Base-by-base conservation (phyloP, 177 flowering plant genomes). In the Vitis hybrid region DNA sequence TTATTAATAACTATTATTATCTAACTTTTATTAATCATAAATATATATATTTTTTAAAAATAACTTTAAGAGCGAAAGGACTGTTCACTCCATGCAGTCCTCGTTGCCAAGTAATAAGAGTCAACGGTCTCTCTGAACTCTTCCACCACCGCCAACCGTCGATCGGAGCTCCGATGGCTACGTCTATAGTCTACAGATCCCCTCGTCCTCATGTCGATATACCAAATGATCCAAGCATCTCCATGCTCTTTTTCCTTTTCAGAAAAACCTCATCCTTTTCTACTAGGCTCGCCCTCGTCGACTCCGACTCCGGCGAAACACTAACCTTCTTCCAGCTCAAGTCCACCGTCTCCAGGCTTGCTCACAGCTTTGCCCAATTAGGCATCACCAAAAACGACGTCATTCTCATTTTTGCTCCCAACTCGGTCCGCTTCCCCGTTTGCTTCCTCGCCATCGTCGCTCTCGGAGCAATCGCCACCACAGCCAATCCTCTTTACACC, bases 361-460 rank as follows among this genome's bases (percentile, higher is more conserved):
- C 90, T 11, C 75, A 67, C 58, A 85, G 79, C 8, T 70, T 89
- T 6, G 5, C 16, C 62, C 66, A 71, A 14, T 72, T 86, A 1
- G 86, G 86, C n/a, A 72, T 88, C 32, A 27, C 65, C 27, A 80
- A 84, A 77, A 76, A 76, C 57, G 90, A 89, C 68, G 89, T 82
- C 32, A 87, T 88, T 32, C 76, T 86, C 19, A 80, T 89, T 40
- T 66, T 86, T 54, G 71, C 92, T 13, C 90, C 94, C 27, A 89
- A 88, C 65, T 86, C 88, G 21, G 61, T 83, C 63, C 79, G 76
- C 18, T 86, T 78, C 69, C 85, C 85, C 14, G 11, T 84, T 9
- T 79, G 74, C 63, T 86, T 86, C 77, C 75, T 86, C 35, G 85
- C 82, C 3, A 19, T 79, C 52, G 19, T 78, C 21, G 80, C 88